Conservation (phyloP, 768 basidiomycete genomes). For the Pulveroboletus sp. region DNA sequence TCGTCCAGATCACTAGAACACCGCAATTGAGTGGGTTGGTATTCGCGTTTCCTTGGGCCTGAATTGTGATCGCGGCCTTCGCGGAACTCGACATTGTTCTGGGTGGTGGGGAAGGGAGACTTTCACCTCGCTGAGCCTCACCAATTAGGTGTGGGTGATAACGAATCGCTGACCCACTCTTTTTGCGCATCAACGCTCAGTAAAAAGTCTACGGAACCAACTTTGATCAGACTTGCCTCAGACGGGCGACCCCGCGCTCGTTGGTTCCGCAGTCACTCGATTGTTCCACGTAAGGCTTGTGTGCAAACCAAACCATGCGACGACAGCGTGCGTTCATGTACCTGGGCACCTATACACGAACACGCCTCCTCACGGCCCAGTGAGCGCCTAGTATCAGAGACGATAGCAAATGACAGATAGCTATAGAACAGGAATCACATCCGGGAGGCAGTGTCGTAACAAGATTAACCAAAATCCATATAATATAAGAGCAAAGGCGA, state of each 20-base stretch:
- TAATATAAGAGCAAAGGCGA: not conserved
- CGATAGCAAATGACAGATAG: not conserved
- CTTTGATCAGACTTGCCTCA: conserved; percentile 11
- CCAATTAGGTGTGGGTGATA: conserved; percentile 17
- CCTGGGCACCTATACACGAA: conserved; percentile 2
- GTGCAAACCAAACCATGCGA: conserved; percentile 12
- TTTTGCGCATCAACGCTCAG: not conserved
- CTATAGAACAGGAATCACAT: not conserved
- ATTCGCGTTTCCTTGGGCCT: conserved; percentile 10
- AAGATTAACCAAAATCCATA: conserved; percentile 2
- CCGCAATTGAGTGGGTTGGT: conserved; percentile 5
- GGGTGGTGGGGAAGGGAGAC: conserved; percentile 9
- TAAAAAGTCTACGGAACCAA: not conserved
- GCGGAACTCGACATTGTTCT: conserved; percentile 15
- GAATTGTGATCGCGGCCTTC: conserved; percentile 16
- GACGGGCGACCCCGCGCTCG: conserved; percentile 9
- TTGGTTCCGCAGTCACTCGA: conserved; percentile 8
- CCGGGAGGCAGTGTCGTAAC: conserved; percentile 1
- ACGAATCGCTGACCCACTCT: conserved; percentile 8
- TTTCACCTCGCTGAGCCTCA: conserved; percentile 17
- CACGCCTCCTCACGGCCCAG: not conserved
- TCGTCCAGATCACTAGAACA: conserved; percentile 2
- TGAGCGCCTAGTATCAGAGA: not conserved
- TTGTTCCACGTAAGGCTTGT: conserved; percentile 7
- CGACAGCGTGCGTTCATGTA: conserved; percentile 19